These are phyloP conservation scores for Talaromyces sp. DNA, from an alignment of 2,329 filamentous ascomycete genomes.

Conservation along the genomic window DNA sequence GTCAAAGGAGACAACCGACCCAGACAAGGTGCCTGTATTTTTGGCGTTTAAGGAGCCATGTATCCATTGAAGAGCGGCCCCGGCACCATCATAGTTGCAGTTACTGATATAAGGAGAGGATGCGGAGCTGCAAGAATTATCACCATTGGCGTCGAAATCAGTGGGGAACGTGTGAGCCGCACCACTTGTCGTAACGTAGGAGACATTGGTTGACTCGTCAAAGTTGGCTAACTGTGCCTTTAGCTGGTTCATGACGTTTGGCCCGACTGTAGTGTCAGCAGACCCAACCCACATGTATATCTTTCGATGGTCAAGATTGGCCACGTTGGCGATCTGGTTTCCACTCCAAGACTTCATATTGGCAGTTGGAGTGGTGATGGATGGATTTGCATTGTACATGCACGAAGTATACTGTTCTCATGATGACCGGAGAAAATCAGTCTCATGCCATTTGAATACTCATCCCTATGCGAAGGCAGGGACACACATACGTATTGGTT, in stretches of 20 bases:
- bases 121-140: constrained; percentile 15
- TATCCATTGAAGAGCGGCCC: constrained; percentile 17
- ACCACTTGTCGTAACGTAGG: constrained; percentile 13
- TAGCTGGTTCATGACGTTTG: constrained; percentile 19
- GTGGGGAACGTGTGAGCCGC: constrained; percentile 19
- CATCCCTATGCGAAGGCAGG: background rate
- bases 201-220: constrained; percentile 5
- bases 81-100: constrained; percentile 19
- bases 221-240: constrained; percentile 14
- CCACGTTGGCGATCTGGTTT: constrained; percentile 12
- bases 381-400: constrained; percentile 19
- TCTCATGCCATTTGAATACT: background rate
- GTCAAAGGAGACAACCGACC: constrained; percentile 14
- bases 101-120: constrained; percentile 18
- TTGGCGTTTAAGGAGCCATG: constrained; percentile 13
- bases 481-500: background rate
- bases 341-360: constrained; percentile 21
- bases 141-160: constrained; percentile 16
- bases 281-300: constrained; percentile 17
- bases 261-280: constrained; percentile 15
- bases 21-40: constrained; percentile 13
- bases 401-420: constrained; percentile 14
- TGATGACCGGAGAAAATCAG: background rate
- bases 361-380: constrained; percentile 14
- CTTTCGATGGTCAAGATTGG: constrained; percentile 15